Evolutionary conservation across 108 stramenopile genomes (phyloP).

Genomic region (Heterococcus sp.): DNA sequence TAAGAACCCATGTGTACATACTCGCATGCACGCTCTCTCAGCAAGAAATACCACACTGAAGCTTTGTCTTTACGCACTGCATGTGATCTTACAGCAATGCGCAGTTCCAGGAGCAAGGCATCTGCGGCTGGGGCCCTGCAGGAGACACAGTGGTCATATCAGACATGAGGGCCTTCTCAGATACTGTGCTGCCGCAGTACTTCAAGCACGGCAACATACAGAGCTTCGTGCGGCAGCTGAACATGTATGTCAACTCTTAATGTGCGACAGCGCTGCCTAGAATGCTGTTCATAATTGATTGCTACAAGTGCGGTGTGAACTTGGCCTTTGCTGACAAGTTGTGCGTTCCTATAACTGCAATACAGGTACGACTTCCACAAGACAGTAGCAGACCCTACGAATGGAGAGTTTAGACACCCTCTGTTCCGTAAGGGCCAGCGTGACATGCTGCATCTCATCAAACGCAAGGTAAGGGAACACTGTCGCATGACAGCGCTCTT

Average conservation of each 20-base stretch:
- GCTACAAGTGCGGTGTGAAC: too few species aligned
- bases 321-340: too few species aligned
- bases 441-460: conserved; percentile 29
- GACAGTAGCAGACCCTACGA: conserved; percentile 50
- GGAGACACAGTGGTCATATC: conserved; percentile 52
- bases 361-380: conserved; percentile 61
- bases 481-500: too few species aligned
- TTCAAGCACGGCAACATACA: conserved; percentile 62
- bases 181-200: conserved; percentile 41
- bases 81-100: background rate
- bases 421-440: conserved; percentile 38
- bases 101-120: background rate
- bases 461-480: conserved; percentile 14
- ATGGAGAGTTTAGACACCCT: conserved; percentile 53
- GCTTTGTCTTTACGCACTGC: background rate
- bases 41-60: too few species aligned
- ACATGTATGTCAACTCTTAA: too few species aligned
- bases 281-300: too few species aligned
- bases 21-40: too few species aligned
- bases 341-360: background rate
- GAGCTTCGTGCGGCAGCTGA: conserved; percentile 58
- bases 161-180: conserved; percentile 25
- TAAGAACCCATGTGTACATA: too few species aligned
- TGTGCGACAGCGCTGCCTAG: too few species aligned
- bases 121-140: background rate